phyloP scores from a whole-genome alignment of 176 grass and related monocot species.

The Melocanna baccifera region DNA sequence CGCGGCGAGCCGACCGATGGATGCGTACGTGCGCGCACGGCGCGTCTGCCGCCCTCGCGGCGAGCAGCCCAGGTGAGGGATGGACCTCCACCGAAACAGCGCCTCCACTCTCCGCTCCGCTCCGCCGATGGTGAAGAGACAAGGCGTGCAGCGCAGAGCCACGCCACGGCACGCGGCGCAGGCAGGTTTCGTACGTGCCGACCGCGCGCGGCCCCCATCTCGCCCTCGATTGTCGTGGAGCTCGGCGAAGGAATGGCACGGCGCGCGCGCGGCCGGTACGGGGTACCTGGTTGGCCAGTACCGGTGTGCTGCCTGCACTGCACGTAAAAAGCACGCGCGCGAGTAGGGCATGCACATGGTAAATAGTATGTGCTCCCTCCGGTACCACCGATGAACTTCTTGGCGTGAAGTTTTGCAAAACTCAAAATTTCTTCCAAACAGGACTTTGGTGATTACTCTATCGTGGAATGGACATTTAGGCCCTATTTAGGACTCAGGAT shows the following conservation, averaged over 20 bases:
- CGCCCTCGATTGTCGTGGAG: neutral
- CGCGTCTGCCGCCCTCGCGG: neutral
- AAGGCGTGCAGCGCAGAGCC: neutral
- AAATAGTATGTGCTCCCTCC: too few species aligned
- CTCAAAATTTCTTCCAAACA: too few species aligned
- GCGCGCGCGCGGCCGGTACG: neutral
- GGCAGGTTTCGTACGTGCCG: too few species aligned
- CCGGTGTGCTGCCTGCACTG: neutral
- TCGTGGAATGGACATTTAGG: too few species aligned
- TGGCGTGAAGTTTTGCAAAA: too few species aligned
- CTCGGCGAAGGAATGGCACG: neutral
- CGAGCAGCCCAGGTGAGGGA: constrained; percentile 6
- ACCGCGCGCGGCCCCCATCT: neutral
- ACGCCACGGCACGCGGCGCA: too few species aligned
- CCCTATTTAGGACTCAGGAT: too few species aligned
- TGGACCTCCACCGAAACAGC: neutral
- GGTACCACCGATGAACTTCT: too few species aligned
- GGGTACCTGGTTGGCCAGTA: neutral
- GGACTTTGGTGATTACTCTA: too few species aligned
- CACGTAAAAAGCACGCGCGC: neutral
- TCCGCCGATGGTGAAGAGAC: neutral
- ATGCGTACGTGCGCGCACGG: neutral
- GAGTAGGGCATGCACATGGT: neutral
- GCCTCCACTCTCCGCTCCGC: neutral
- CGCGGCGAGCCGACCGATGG: neutral